Evolutionary conservation across 140 eudicot species (phyloP).

Genomic region (Bidens hawaiensis): DNA sequence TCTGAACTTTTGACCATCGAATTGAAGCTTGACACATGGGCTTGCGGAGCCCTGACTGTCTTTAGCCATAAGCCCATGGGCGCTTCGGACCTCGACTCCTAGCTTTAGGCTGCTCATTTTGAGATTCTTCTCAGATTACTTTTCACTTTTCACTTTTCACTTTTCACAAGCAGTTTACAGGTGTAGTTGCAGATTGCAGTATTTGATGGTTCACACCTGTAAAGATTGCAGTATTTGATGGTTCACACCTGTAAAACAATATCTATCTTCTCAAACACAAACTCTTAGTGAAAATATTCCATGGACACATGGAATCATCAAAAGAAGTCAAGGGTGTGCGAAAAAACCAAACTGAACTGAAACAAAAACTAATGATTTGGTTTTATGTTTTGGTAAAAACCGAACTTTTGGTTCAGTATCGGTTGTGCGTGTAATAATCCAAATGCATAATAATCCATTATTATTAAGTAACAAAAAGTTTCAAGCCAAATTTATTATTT

Average conservation of each 20-base stretch:
- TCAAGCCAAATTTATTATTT: too few species aligned
- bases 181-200: not conserved
- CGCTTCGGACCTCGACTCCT: constrained; percentile 79
- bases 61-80: constrained; percentile 69
- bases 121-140: not conserved
- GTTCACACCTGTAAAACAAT: constrained; percentile 20
- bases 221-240: not conserved
- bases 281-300: not conserved
- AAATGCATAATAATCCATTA: too few species aligned
- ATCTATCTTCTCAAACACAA: not conserved
- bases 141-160: too few species aligned
- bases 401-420: too few species aligned
- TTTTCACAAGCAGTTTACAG: constrained; percentile 4
- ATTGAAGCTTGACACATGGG: constrained; percentile 69
- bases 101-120: constrained; percentile 73
- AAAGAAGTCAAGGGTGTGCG: too few species aligned
- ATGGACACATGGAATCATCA: too few species aligned
- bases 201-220: constrained; percentile 14
- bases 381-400: too few species aligned
- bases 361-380: too few species aligned
- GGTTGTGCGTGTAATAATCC: too few species aligned
- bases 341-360: too few species aligned
- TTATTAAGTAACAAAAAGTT: too few species aligned
- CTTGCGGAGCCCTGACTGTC: constrained; percentile 81
- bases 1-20: constrained; percentile 64